Percentiles rank a stretch among this genome's conserved stretches.
Evolutionary conservation across 2,329 filamentous ascomycete genomes (phyloP).

Genomic region (Talaromyces albobiverticillius): DNA sequence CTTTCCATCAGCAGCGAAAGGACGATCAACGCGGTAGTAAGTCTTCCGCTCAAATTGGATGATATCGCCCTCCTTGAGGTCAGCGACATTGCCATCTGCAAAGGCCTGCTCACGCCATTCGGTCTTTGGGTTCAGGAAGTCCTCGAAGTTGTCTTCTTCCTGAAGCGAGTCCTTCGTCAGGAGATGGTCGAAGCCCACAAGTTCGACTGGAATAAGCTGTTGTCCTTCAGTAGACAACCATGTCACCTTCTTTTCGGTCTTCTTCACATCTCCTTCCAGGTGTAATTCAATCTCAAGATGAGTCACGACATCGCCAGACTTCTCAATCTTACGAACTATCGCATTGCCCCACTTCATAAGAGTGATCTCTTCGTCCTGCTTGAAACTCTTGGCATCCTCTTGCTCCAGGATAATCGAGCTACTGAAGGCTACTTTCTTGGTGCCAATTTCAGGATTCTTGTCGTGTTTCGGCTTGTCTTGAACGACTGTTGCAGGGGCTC

Average conservation of each 20-base stretch:
- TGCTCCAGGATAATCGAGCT: constrained; percentile 78
- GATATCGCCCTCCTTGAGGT: constrained; percentile 81
- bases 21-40: constrained; percentile 79
- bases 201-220: constrained; percentile 74
- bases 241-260: constrained; percentile 93
- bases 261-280: constrained; percentile 88
- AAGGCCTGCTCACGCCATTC: constrained; percentile 70
- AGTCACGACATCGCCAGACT: constrained; percentile 55
- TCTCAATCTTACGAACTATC: constrained; percentile 50
- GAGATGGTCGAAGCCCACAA: constrained; percentile 93
- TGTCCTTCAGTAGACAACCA: constrained; percentile 79
- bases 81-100: constrained; percentile 75
- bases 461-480: constrained; percentile 82
- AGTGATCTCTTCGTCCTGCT: constrained; percentile 84
- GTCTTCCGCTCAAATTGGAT: constrained; percentile 94
- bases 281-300: constrained; percentile 80
- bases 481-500: constrained; percentile 62
- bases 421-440: constrained; percentile 80
- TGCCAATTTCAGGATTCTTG: constrained; percentile 82
- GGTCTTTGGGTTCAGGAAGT: constrained; percentile 75
- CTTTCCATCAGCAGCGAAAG: constrained; percentile 54
- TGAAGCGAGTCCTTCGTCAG: constrained; percentile 93
- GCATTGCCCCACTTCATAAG: constrained; percentile 88
- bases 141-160: constrained; percentile 80
- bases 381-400: constrained; percentile 77